Conservation (phyloP, 2,329 filamentous ascomycete species). For the Colletotrichum euphorbiae region DNA sequence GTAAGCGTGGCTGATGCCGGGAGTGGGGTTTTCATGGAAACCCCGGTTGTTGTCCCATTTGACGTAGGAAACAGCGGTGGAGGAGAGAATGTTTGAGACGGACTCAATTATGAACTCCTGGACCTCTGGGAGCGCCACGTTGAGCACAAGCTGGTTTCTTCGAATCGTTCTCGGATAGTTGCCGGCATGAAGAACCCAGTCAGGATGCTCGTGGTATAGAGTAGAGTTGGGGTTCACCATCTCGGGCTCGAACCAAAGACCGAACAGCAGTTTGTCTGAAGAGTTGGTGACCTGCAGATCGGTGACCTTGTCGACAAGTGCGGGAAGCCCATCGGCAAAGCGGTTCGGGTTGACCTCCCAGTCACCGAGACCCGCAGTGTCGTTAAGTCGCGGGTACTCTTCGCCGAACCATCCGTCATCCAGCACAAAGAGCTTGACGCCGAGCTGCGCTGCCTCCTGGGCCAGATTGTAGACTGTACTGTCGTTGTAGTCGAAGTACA, state of each 20-base stretch:
- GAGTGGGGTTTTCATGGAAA: slow-evolving; percentile 69
- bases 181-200: slow-evolving; percentile 71
- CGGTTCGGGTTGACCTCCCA: slow-evolving; percentile 69
- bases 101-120: slow-evolving; percentile 71
- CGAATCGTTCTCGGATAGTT: slow-evolving; percentile 66
- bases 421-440: slow-evolving; percentile 72
- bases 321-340: slow-evolving; percentile 67
- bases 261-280: slow-evolving; percentile 65
- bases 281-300: slow-evolving; percentile 60
- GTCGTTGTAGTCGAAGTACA: slow-evolving; percentile 69
- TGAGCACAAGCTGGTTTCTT: slow-evolving; percentile 71
- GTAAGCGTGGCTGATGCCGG: slow-evolving; percentile 67
- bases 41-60: slow-evolving; percentile 78
- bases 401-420: slow-evolving; percentile 77
- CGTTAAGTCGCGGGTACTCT: slow-evolving; percentile 69
- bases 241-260: slow-evolving; percentile 76
- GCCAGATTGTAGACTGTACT: slow-evolving; percentile 67
- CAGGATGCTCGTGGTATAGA: slow-evolving; percentile 70
- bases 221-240: slow-evolving; percentile 74
- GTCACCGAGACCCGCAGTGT: slow-evolving; percentile 70
- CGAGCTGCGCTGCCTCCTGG: slow-evolving; percentile 66
- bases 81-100: slow-evolving; percentile 65
- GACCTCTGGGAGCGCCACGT: slow-evolving; percentile 69
- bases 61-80: slow-evolving; percentile 67
- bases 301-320: slow-evolving; percentile 64